Base-by-base conservation (phyloP, 2,329 filamentous ascomycete species). In the Ascochyta fabae region DNA sequence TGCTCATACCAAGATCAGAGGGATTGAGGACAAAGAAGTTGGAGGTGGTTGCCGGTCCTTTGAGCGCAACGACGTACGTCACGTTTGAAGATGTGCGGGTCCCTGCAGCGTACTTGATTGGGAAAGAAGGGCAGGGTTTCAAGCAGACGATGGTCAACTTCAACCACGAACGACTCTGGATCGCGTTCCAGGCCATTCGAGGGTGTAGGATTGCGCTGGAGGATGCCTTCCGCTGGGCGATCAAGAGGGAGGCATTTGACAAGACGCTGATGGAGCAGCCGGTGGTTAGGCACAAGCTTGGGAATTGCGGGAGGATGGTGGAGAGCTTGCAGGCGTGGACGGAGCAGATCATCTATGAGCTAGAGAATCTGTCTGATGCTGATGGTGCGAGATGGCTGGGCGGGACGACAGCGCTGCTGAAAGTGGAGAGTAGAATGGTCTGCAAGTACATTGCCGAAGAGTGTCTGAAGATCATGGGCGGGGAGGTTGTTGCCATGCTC, bases 111-210 rank as follows among this genome's bases (percentile, higher is more conserved):
- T 69, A 70, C 40, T 58, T 74, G 5, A 66, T 74, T 26, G 70
- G 70, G 0, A 35, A 52, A 15, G 69, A 73, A 46, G 69, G 69
- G 26, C 41, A 65, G 9, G 71, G 70, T 1, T 73, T 74, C 61
- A 60, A 58, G 43, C 62, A 70, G 41, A 73, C 69, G 2, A 70
- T 72, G 68, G 63, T 70, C 24, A 71, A 73, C 44, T 73, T 73
- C 61, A 74, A 73, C 53, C 69, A 74, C 44, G 71, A 74, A 58
- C 54, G 70, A 7, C 58, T 73, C 16, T 72, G 69, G 67, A 67
- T 72, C 33, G 67, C 66, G 4, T 71, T 71, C 53, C 66, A 69
- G 35, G 69, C 62, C 1, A 63, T 72, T 4, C 62, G 71, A 0
- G 63, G 70, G 3, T 71, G 67, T 41, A 47, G 72, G 12, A 58